Evolutionary conservation across 768 basidiomycete genomes (phyloP).

Genomic region (Macrolepiota fuliginosa): DNA sequence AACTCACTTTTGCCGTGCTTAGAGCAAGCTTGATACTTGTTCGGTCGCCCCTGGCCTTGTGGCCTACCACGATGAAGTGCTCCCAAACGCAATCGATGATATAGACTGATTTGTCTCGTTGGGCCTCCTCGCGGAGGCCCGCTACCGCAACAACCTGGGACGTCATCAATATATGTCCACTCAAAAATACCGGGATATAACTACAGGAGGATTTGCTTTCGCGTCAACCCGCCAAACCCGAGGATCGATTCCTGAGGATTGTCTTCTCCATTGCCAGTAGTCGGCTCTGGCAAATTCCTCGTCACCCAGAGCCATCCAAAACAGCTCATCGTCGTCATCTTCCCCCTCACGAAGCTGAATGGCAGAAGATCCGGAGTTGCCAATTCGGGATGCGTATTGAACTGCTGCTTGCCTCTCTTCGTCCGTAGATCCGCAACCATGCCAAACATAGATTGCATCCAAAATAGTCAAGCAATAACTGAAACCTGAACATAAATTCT

Average conservation of each 20-base stretch:
- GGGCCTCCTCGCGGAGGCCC: conserved; percentile 37
- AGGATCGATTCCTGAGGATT: conserved; percentile 39
- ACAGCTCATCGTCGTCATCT: conserved; percentile 70
- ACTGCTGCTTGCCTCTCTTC: conserved; percentile 62
- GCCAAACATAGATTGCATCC: conserved; percentile 75
- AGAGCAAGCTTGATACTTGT: conserved; percentile 63
- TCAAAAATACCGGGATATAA: conserved; percentile 16
- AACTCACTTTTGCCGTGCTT: conserved; percentile 49
- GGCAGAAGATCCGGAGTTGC: conserved; percentile 28
- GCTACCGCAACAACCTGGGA: conserved; percentile 47
- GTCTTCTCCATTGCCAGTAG: conserved; percentile 75
- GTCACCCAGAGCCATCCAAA: conserved; percentile 85
- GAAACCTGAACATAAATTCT: conserved; percentile 80
- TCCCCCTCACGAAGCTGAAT: conserved; percentile 66
- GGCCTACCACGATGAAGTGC: conserved; percentile 71
- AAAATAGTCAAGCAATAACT: conserved; percentile 76
- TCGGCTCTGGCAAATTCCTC: conserved; percentile 74
- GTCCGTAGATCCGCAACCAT: conserved; percentile 66
- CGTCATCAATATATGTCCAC: neutral
- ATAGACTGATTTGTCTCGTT: conserved; percentile 48
- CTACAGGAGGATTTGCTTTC: conserved; percentile 35
- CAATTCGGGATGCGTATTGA: conserved; percentile 53
- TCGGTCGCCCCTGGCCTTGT: conserved; percentile 58
- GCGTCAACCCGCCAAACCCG: conserved; percentile 60
- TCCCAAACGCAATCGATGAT: conserved; percentile 80